Base-by-base conservation (phyloP, 148 eudicot species). In the Suaeda aralocaspica region DNA sequence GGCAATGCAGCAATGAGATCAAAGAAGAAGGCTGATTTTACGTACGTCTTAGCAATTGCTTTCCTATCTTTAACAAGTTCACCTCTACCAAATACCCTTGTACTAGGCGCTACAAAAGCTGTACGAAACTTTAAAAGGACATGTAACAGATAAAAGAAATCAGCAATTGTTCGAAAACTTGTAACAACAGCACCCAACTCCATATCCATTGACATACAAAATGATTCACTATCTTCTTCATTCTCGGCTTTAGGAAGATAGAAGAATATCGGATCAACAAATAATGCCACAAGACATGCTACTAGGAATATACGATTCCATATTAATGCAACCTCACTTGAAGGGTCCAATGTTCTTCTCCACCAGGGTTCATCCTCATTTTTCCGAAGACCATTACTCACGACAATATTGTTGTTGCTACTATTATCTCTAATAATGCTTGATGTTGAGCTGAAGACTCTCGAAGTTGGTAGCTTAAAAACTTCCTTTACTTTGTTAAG, bases 271-370 rank as follows among this genome's bases (percentile, higher is more conserved):
- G 97, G 94, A 52, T 91, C 97, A 65, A 88, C 80, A 74, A 84
- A 91, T 25, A 89, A 82, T 2, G 92, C 92, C 8, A 89, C 34
- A 14, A 91, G 72, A 29, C 85, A 82, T 8, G 88, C 68, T 25
- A 91, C 16, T 16, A 91, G 76, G 82, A 91, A 91, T 21, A 89
- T 56, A 70, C 84, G 75, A 78, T 88, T 91, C 97, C 97, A 91
- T 11, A 44, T 51, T 42, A 82, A 74, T 46, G 87, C 87, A 5
- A 79, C 74, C 21, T 84, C 83, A 59, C 92, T 82, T 36, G 83
- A 78, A 9, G 97, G 94, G 53, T 91, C 94, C 24, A 86, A 89
- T 10, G 74, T 80, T 55, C 48, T 76, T 3, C 68, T 72, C 83
- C 83, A 68, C 79, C 83, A 76, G 2, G 65, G 61, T 10, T 60